Percentiles rank a stretch among this genome's conserved stretches.
Evolutionary conservation across 345 rosid species (phyloP).

Genomic region (Theobroma cacao): DNA sequence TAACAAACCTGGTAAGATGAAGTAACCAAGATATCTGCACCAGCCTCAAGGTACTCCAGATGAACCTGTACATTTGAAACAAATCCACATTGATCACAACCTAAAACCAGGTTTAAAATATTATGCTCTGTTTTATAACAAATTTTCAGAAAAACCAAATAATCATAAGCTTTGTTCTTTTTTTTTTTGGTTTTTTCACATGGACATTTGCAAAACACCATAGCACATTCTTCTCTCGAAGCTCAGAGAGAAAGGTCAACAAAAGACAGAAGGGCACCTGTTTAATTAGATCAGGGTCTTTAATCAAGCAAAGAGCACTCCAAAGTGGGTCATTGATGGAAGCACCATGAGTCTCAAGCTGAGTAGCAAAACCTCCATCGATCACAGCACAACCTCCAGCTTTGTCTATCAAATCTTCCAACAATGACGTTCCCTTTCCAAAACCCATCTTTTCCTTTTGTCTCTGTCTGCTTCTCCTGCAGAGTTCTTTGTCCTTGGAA

Average conservation of each 20-base stretch:
- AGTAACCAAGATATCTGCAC: conserved; percentile 84
- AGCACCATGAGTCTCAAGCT: conserved; percentile 85
- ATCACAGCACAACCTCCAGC: conserved; percentile 91
- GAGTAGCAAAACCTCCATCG: conserved; percentile 95
- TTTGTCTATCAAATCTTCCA: conserved; percentile 62
- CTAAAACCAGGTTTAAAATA: background rate
- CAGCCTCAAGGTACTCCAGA: conserved; percentile 84
- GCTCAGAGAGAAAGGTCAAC: background rate
- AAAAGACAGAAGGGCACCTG: conserved; percentile 31
- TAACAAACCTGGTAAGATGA: conserved; percentile 82
- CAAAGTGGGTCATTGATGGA: conserved; percentile 84
- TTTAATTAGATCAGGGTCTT: conserved; percentile 65
- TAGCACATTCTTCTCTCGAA: background rate
- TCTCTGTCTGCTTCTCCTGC: background rate
- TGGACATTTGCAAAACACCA: background rate
- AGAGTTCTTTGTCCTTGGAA: background rate
- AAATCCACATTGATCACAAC: background rate
- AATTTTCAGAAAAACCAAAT: background rate
- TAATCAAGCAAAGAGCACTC: conserved; percentile 88
- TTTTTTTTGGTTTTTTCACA: background rate
- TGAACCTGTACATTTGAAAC: conserved; percentile 58
- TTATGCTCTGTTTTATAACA: background rate
- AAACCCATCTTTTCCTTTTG: conserved; percentile 42
- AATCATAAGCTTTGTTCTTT: background rate
- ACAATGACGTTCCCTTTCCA: conserved; percentile 34